These are phyloP conservation scores for Leucocoprinus sp. DNA, from an alignment of 768 basidiomycete genomes.

Conservation along the genomic window DNA sequence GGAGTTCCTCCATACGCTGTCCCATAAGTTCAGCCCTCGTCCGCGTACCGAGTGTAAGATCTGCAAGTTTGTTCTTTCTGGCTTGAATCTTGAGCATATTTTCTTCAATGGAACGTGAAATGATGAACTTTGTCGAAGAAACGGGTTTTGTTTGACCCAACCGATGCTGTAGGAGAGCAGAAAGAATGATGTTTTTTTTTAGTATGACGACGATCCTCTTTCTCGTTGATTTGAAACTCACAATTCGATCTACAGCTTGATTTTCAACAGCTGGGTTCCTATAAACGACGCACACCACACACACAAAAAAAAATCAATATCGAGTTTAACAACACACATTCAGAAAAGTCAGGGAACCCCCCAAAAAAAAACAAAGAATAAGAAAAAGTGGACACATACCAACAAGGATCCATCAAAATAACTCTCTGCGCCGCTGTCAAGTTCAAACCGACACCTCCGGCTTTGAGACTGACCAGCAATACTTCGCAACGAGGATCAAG, in stretches of 20 bases:
- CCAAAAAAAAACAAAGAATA: slow-evolving; percentile 8
- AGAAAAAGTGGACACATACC: slow-evolving; percentile 35
- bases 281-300: too few species aligned
- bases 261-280: slow-evolving; percentile 98
- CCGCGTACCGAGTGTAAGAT: slow-evolving; percentile 85
- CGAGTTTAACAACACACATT: too few species aligned
- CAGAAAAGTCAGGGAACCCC: background rate
- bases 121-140: slow-evolving; percentile 87
- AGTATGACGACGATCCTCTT: too few species aligned
- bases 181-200: too few species aligned
- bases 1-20: slow-evolving; percentile 83
- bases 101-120: slow-evolving; percentile 90
- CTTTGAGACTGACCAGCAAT: slow-evolving; percentile 89
- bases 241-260: slow-evolving; percentile 96
- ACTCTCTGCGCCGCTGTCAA: slow-evolving; percentile 90
- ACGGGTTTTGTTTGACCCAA: slow-evolving; percentile 92
- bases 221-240: slow-evolving; percentile 39
- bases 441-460: slow-evolving; percentile 95
- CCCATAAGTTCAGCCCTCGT: slow-evolving; percentile 84
- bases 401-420: slow-evolving; percentile 96
- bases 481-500: slow-evolving; percentile 88
- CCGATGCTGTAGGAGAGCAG: slow-evolving; percentile 59
- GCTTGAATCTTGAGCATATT: slow-evolving; percentile 87
- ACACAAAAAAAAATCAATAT: background rate
- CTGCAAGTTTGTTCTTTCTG: slow-evolving; percentile 91